These are phyloP conservation scores for Nannochloris sp. DNA, from an alignment of 139 green algal species.

Conservation along the genomic window DNA sequence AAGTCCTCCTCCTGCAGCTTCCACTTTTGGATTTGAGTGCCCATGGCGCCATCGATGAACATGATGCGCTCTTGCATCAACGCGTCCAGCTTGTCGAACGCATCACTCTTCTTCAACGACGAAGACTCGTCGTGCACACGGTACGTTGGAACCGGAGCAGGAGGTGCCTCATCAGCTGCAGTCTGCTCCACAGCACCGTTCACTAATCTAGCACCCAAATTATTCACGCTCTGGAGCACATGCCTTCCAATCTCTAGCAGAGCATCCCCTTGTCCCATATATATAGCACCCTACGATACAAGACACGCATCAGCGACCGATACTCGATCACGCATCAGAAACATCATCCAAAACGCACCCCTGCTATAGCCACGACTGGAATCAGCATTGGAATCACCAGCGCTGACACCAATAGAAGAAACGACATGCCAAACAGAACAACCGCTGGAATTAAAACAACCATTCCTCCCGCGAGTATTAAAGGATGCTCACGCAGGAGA, in stretches of 20 bases:
- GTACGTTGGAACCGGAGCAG: too few relatives aligned
- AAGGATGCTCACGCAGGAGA: too few relatives aligned
- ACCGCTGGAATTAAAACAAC: too few relatives aligned
- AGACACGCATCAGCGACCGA: background rate
- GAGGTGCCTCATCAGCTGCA: too few relatives aligned
- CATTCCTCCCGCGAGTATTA: too few relatives aligned
- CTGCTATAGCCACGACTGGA: too few relatives aligned
- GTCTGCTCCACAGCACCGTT: too few relatives aligned
- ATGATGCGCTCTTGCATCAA: slow-evolving; percentile 84
- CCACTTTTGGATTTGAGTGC: slow-evolving; percentile 74
- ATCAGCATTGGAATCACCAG: too few relatives aligned
- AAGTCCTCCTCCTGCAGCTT: slow-evolving; percentile 89
- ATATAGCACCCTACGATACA: background rate
- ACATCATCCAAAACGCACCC: background rate
- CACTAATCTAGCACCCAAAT: background rate
- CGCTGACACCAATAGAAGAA: too few relatives aligned
- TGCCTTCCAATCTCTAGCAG: background rate
- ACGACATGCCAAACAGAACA: too few relatives aligned
- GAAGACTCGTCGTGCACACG: background rate
- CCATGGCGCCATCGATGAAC: slow-evolving; percentile 96
- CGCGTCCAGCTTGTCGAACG: slow-evolving; percentile 63
- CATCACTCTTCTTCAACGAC: slow-evolving; percentile 36
- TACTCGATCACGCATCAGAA: background rate
- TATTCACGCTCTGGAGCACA: background rate
- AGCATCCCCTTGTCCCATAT: background rate